phyloP scores from a whole-genome alignment of 2,329 filamentous ascomycete species.

The Microthyrium microscopicum region DNA sequence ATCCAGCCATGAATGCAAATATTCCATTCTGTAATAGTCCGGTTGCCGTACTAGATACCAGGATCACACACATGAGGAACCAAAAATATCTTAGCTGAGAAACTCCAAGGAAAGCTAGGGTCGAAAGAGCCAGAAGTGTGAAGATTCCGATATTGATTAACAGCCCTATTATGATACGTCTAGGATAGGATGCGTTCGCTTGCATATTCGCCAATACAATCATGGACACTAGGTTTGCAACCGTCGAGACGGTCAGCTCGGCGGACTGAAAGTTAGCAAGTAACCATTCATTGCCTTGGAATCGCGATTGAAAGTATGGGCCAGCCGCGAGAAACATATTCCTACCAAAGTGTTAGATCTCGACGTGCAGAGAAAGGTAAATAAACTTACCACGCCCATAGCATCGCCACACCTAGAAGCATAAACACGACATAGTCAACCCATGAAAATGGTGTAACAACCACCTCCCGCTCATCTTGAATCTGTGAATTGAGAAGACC shows the following conservation, averaged over 20 bases:
- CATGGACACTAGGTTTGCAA: conserved; percentile 65
- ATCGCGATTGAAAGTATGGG: conserved; percentile 79
- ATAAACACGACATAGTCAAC: conserved; percentile 74
- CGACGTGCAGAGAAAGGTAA: conserved; percentile 1
- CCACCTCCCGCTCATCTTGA: neutral
- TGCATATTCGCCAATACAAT: conserved; percentile 67
- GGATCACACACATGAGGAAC: conserved; percentile 72
- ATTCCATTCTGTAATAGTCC: conserved; percentile 86
- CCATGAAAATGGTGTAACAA: conserved; percentile 50
- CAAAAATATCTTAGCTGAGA: conserved; percentile 53
- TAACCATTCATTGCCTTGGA: conserved; percentile 53
- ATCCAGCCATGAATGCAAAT: conserved; percentile 79
- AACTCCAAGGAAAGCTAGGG: conserved; percentile 45
- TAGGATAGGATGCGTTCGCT: conserved; percentile 68
- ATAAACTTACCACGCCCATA: conserved; percentile 74
- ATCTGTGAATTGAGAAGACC: neutral
- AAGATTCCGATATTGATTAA: conserved; percentile 65
- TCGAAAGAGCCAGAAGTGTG: conserved; percentile 63
- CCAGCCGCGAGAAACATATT: conserved; percentile 97
- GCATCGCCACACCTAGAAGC: conserved; percentile 77
- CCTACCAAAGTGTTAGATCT: conserved; percentile 34
- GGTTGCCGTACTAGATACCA: conserved; percentile 60
- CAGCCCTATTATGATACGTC: conserved; percentile 64
- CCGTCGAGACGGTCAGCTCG: conserved; percentile 71
- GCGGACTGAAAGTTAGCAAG: conserved; percentile 74